phyloP scores from a whole-genome alignment of 2,329 filamentous ascomycete genomes.

The Sporothrix brasiliensis region DNA sequence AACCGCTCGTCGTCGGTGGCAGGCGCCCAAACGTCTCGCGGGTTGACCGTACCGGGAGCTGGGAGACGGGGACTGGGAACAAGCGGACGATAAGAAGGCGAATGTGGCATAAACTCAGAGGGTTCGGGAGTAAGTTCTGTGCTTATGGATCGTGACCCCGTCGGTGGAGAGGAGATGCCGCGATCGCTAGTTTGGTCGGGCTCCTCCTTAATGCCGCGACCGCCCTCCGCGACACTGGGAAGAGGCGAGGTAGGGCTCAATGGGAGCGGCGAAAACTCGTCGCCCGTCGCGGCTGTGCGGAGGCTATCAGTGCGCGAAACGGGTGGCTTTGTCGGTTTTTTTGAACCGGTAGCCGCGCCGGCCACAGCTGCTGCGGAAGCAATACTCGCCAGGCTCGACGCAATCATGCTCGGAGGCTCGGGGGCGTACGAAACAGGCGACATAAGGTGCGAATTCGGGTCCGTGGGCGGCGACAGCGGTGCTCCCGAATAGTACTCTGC shows the following conservation, averaged over 20 bases:
- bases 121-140: slow-evolving; percentile 34
- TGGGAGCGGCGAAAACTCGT: slow-evolving; percentile 35
- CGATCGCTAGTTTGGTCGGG: not conserved
- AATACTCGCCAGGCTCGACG: slow-evolving; percentile 32
- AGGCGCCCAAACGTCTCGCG: slow-evolving; percentile 57
- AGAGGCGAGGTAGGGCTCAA: slow-evolving; percentile 37
- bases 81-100: slow-evolving; percentile 33
- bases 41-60: slow-evolving; percentile 55
- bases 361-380: slow-evolving; percentile 26
- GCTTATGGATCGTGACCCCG: not conserved
- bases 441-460: slow-evolving; percentile 30
- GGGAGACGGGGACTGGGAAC: slow-evolving; percentile 41
- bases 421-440: slow-evolving; percentile 26
- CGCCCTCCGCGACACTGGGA: slow-evolving; percentile 19
- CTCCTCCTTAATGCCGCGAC: slow-evolving; percentile 21
- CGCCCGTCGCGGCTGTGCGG: slow-evolving; percentile 1
- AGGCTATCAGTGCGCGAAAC: slow-evolving; percentile 32
- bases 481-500: slow-evolving; percentile 39
- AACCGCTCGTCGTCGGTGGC: slow-evolving; percentile 44
- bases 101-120: slow-evolving; percentile 32
- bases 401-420: slow-evolving; percentile 21
- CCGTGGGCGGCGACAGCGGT: slow-evolving; percentile 38
- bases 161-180: slow-evolving; percentile 1
- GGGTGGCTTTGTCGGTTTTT: slow-evolving; percentile 24
- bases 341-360: slow-evolving; percentile 13